Base-by-base conservation (phyloP, 768 basidiomycete species). In the Pulveroboletus sp. region DNA sequence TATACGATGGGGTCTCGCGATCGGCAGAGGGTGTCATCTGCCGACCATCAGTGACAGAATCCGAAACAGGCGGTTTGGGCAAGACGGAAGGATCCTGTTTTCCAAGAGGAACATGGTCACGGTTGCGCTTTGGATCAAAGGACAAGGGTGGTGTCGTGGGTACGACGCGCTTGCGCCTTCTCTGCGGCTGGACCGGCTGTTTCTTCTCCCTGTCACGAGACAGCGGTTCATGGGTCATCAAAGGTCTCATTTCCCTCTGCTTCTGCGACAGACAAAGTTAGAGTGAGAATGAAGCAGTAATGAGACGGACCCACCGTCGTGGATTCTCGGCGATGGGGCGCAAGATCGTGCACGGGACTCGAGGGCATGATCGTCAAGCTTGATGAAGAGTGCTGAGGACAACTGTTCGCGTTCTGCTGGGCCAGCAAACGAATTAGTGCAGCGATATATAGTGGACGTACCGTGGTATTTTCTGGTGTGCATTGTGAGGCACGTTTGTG, bases 391-490 rank as follows among this genome's bases (percentile, higher is more conserved):
- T 56, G 39, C 43, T 47, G 57, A 48, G 51, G 55, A 51, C 50
- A 51, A 11, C 41, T 45, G 40, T 52, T 48, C 25, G 40, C 32
- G 19, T 36, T 33, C 42, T 53, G 41, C 21, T 42, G 50, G 58
- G 39, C 41, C 52, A 55, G 42, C 16, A 52, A 43, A 51, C 36
- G 48, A 17, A 53, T 49, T 40, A 51, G 45, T 38, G 51, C 14
- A 45, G 50, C 14, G 49, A 65, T 65, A 65, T 65, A 66, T 66
- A 66, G 39, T 21, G 47, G 51, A 43, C 57, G 40, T 51, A 53
- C 62, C 58, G 49, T 20, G 57, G 40, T 39, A 38, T 45, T 45
- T 55, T 53, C 52, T 55, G 47, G 51, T 6, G 21, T 42, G 19
- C 47, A 59, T 56, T 45, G 36, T 9, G 55, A 39, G n/a, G 39